These are phyloP conservation scores for Skeletonema potamos DNA, from an alignment of 108 stramenopile species.

Conservation along the genomic window DNA sequence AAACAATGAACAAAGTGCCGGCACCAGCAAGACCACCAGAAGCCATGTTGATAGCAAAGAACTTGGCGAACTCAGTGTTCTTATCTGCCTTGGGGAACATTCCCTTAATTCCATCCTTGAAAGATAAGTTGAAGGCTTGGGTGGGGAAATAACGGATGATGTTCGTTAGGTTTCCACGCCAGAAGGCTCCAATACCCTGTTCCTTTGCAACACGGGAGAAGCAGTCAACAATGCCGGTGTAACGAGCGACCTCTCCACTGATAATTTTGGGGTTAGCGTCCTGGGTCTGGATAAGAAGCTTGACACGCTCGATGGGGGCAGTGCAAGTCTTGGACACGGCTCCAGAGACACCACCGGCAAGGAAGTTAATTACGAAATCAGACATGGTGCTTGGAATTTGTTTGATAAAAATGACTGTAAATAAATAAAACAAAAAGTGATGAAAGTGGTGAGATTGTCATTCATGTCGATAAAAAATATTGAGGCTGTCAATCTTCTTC, in stretches of 20 bases:
- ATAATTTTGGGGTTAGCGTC: conserved; percentile 98
- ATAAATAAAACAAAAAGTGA: neutral
- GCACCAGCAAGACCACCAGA: conserved; percentile 98
- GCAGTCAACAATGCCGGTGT: conserved; percentile 96
- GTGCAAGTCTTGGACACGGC: conserved; percentile 95
- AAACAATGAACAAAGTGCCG: conserved; percentile 95
- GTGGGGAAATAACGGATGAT: conserved; percentile 99
- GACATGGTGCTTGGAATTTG: conserved; percentile 16
- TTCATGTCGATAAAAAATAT: neutral
- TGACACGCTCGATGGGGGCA: conserved; percentile 99
- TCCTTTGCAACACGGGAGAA: conserved; percentile 93
- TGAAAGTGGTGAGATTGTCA: neutral
- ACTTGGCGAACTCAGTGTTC: conserved; percentile 93
- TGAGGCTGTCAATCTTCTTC: neutral
- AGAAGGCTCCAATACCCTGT: conserved; percentile 92
- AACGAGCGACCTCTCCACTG: conserved; percentile 92
- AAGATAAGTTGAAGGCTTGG: conserved; percentile 99
- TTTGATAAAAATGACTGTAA: conserved; percentile 1
- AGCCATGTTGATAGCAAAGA: conserved; percentile 97
- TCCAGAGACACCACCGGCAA: conserved; percentile 93
- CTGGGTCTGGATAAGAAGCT: conserved; percentile 98
- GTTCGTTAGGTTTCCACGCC: conserved; percentile 99
- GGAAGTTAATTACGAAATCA: conserved; percentile 87
- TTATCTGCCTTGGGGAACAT: conserved; percentile 97
- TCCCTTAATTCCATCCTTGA: conserved; percentile 97